Evolutionary conservation across 1,139 yeast genomes (phyloP).

Genomic region (Saccharomyces pastorianus): DNA sequence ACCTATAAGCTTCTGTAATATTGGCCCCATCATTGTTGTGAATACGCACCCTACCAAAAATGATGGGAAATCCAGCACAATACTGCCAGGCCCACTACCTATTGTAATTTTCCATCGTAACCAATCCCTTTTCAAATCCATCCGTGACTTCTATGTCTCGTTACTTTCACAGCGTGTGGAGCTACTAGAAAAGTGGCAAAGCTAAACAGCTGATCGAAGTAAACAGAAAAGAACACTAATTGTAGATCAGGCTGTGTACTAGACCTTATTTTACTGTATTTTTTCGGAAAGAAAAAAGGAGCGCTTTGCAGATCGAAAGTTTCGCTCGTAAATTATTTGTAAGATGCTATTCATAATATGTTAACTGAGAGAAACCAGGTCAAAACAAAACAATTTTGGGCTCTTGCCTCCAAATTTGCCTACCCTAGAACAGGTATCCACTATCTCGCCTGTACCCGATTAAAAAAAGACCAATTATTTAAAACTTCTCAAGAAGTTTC

Average conservation of each 20-base stretch:
- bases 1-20: constrained; percentile 16
- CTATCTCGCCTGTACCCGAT: background rate
- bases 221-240: background rate
- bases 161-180: background rate
- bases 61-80: constrained; percentile 18
- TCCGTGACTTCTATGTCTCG: background rate
- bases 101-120: constrained; percentile 9
- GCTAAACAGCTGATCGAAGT: background rate
- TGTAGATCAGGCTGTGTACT: background rate
- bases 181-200: background rate
- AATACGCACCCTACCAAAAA: constrained; percentile 17
- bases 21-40: constrained; percentile 15
- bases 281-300: background rate
- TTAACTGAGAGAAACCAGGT: background rate
- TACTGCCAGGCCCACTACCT: constrained; percentile 11
- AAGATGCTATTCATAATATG: background rate
- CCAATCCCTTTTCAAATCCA: constrained; percentile 7
- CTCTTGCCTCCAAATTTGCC: background rate
- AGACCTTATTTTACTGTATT: background rate
- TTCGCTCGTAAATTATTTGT: background rate
- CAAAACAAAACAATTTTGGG: too few species aligned
- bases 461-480: background rate
- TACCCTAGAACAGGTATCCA: background rate
- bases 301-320: background rate
- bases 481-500: background rate